Evolutionary conservation across 2,329 filamentous ascomycete genomes (phyloP), one percentile per base, ranked within the genome.

Genomic region (Xylariomycetidae sp.): DNA sequence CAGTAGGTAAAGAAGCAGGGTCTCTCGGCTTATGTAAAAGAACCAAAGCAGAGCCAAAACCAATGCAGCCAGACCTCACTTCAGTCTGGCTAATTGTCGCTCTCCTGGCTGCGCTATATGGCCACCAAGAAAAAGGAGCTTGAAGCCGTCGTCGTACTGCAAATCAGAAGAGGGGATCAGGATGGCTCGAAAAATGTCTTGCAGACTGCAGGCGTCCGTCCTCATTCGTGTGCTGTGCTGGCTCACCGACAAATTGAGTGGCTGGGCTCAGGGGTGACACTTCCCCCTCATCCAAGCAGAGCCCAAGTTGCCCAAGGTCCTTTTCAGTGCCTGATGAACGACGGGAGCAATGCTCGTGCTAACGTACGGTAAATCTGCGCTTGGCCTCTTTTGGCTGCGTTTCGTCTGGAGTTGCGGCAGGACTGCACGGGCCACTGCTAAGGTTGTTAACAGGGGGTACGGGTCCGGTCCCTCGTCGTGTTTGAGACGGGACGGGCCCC

Each of bases 231-330:
- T n/a, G n/a, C n/a, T n/a, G n/a, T n/a, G n/a, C n/a, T n/a, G n/a
- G 15, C 38, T 54, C 52, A 57, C 53, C 53, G 54, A 56, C 51
- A 57, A 57, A 56, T 56, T 35, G 40, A 53, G 54, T 51, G 54
- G 54, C 54, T 57, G 54, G 54, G 31, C 29, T n/a, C n/a, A n/a
- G n/a, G 13, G 35, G 12, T n/a, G 10, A 24, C 25, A 15, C 13
- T 22, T n/a, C n/a, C 22, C 28, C 12, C 12, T 22, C 28, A 14
- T 13, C 24, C 27, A 19, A 12, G 14, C 20, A 8, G 20, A 23
- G 20, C 20, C 20, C n/a, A n/a, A n/a, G n/a, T n/a, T n/a, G n/a
- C n/a, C n/a, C n/a, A n/a, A n/a, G n/a, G n/a, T n/a, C n/a, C n/a
- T n/a, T n/a, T n/a, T n/a, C n/a, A n/a, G n/a, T n/a, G n/a, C n/a